Base-by-base conservation (phyloP, 164 flowering plant species). In the Taxillus chinensis region DNA sequence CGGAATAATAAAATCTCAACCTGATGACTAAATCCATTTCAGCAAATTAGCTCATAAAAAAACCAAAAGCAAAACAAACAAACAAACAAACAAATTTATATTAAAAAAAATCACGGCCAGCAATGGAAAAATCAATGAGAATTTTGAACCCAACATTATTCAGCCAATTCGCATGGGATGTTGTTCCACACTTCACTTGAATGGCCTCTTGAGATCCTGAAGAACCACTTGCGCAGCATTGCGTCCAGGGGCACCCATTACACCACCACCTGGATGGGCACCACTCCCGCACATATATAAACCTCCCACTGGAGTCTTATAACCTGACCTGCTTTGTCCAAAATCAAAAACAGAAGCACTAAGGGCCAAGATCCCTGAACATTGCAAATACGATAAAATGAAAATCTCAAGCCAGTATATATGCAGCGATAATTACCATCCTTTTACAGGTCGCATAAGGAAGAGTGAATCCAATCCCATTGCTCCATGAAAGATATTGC, bases 401-500 rank as follows among this genome's bases (percentile, higher is more conserved):
- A 8, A 5, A 6, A 15, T 3, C 27, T n/a, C 27, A n/a, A 12
- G 55, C 9, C 5, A 15, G 1, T 4, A n/a, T 52, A 15, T 4
- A 17, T 45, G 60, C 39, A 38, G n/a, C 11, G 60, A 55, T 41
- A n/a, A 52, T 70, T 88, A 89, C 97, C 98, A 90, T 84, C 96
- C 96, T 76, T 88, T 90, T n/a, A 86, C 79, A 14, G 98, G 98
- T 61, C 97, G 84, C 96, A 90, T 84, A 43, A 93, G 86, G 74
- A 93, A 88, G 53, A 93, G 81, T 41, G 96, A 86, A 77, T 93
- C 97, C 74, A 93, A 76, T 40, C 88, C 82, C 98, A 90, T 93
- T n/a, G 96, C 96, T 67, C 98, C 98, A 70, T 93, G 98, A 67
- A 90, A 93, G 70, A 93, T 84, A 72, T 93, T 93, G 50, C 98